Conservation (phyloP, 108 stramenopile genomes). For the Nitzschia palea region DNA sequence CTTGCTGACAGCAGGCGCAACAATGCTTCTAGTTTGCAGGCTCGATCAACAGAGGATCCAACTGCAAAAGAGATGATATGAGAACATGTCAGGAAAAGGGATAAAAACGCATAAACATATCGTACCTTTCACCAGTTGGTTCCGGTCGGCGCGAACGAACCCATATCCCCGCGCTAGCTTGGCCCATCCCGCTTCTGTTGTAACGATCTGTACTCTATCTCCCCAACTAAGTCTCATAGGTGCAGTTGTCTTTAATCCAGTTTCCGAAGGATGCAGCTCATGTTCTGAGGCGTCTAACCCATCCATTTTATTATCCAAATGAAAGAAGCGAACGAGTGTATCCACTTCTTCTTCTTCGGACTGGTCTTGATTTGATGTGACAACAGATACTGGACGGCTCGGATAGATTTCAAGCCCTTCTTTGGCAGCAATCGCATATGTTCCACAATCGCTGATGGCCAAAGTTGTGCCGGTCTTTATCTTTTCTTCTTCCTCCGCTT, state of each 20-base stretch:
- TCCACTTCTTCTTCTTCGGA: slow-evolving; percentile 48
- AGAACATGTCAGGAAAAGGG: background rate
- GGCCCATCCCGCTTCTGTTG: slow-evolving; percentile 72
- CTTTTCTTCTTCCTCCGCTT: slow-evolving; percentile 51
- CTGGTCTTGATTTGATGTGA: background rate
- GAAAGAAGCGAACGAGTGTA: slow-evolving; percentile 41
- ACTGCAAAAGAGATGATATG: slow-evolving; percentile 31
- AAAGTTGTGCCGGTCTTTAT: slow-evolving; percentile 37
- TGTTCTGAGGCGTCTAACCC: background rate
- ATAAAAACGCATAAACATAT: background rate
- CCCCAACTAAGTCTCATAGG: slow-evolving; percentile 53
- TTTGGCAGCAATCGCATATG: slow-evolving; percentile 55
- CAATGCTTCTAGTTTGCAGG: slow-evolving; percentile 78
- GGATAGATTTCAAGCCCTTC: slow-evolving; percentile 56
- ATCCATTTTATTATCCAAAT: slow-evolving; percentile 23
- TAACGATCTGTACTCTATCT: slow-evolving; percentile 78
- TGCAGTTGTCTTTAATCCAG: background rate
- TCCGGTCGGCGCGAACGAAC: slow-evolving; percentile 60
- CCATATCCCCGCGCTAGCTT: slow-evolving; percentile 80
- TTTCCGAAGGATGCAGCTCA: background rate
- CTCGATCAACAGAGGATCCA: slow-evolving; percentile 66
- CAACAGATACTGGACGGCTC: slow-evolving; percentile 9
- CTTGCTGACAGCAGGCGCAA: slow-evolving; percentile 56
- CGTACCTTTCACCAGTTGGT: slow-evolving; percentile 72
- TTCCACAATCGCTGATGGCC: slow-evolving; percentile 50